Evolutionary conservation across 2,329 filamentous ascomycete species (phyloP), one percentile per base, ranked within the genome.

Genomic region (Sarocladium oryzae): DNA sequence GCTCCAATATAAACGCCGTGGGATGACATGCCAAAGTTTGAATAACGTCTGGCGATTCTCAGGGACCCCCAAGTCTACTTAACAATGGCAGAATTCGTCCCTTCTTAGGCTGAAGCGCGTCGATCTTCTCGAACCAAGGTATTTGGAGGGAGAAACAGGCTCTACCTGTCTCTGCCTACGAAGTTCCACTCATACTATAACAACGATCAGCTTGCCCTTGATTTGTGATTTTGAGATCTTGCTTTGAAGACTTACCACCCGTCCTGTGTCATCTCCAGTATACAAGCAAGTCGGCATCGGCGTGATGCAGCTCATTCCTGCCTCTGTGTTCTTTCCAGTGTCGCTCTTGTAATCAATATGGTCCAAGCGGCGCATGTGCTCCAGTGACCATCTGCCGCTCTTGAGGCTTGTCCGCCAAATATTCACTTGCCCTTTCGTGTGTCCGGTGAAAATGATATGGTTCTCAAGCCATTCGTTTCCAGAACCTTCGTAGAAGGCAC

Each of bases 401-500:
- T 73, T 62, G 18, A 77, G 69, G 13, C 83, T 69, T 57, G 79
- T 78, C 48, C 75, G 73, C 81, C 85, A 87, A 18, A 88, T 82
- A 60, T 95, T 95, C 30, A 95, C 91, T 13, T 90, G 77, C 0
- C 93, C 93, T 49, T 84, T 76, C 56, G 81, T 77, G 64, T 97
- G 93, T 0, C 93, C 93, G 0, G 92, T 97, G 56, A 99, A 91
- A 33, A 97, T 73, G 38, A 99, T 74, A 54, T 86, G 85, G 51
- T 86, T 85, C 68, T 95, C 89, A 3, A 96, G 75, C 89, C 91
- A 97, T 68, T 97, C 93, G 59, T 90, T 93, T 2, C 85, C 86
- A 0, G 84, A 79, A 0, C 92, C 92, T 65, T 97, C 91, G 68
- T 97, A 97, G 66, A 96, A 96, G 2, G 91, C 88, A 56, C 90